A percentile compares a stretch with the other conserved stretches of the same genome.
phyloP scores from a whole-genome alignment of 1,284 basidiomycete species.

The Pseudozyma tsukubaensis region DNA sequence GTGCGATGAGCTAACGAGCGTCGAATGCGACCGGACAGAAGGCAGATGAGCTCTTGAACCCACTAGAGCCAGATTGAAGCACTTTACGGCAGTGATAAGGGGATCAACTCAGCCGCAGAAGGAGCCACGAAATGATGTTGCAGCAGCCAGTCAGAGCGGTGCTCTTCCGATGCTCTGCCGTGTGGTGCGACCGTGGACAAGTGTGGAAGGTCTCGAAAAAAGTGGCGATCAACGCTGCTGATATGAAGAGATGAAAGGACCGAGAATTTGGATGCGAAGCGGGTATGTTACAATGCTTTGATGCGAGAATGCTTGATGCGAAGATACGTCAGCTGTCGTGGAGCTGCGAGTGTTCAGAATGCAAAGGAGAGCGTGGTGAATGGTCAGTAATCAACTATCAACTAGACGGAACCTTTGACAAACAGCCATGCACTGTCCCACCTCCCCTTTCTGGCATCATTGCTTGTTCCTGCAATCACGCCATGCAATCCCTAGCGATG shows the following conservation, averaged over 20 bases:
- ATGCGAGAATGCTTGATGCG: conserved; percentile 15
- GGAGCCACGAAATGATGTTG: too few relatives aligned
- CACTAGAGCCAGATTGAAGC: not conserved
- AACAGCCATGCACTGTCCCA: too few relatives aligned
- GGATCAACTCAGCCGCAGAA: not conserved
- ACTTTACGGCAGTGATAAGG: not conserved
- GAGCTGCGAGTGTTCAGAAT: not conserved
- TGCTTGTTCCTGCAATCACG: too few relatives aligned
- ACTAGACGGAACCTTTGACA: not conserved
- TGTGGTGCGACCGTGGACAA: not conserved
- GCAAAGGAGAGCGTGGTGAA: not conserved
- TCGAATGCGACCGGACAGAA: conserved; percentile 8
- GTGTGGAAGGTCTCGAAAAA: not conserved
- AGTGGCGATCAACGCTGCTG: not conserved
- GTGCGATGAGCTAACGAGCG: conserved; percentile 16
- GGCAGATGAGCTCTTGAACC: not conserved
- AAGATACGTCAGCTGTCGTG: conserved; percentile 8
- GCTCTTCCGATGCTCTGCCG: too few relatives aligned
- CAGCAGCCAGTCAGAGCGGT: not conserved
- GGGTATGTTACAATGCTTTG: conserved; percentile 17
- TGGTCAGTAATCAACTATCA: not conserved
- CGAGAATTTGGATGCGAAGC: not conserved
- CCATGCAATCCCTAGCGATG: too few relatives aligned
- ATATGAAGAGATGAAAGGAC: conserved; percentile 3
- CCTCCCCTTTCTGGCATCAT: too few relatives aligned